Conservation (phyloP, 78 protist genomes). For the Dictyostelium firmibasis region DNA sequence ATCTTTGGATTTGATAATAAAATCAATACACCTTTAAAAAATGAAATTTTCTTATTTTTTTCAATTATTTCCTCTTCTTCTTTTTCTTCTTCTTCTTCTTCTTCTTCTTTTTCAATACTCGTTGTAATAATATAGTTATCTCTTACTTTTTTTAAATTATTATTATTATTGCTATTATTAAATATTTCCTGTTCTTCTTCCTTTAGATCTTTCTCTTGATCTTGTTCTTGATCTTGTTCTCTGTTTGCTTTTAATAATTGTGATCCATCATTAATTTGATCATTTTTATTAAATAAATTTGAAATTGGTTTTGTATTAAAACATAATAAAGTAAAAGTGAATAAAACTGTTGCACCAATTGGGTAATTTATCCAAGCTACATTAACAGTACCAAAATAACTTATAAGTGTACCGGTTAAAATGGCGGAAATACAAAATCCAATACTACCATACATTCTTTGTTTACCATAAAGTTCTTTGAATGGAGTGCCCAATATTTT, state of each 20-base stretch:
- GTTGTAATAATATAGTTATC: no score
- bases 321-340: background rate
- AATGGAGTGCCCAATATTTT: slow-evolving; percentile 3
- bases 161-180: background rate
- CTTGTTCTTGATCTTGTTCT: background rate
- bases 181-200: background rate
- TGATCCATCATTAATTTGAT: background rate
- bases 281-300: background rate
- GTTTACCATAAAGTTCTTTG: slow-evolving; percentile 25
- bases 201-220: background rate
- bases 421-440: slow-evolving; percentile 34
- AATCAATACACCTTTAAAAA: background rate
- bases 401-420: background rate
- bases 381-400: background rate
- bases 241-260: background rate
- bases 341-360: background rate
- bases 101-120: no score
- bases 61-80: background rate
- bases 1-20: slow-evolving; percentile 31
- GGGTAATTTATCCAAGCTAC: slow-evolving; percentile 47
- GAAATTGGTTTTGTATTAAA: slow-evolving; percentile 7
- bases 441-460: slow-evolving; percentile 49
- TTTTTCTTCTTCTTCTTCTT: background rate
- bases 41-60: background rate
- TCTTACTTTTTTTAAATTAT: background rate